These are phyloP conservation scores for Chlorella variabilis DNA, from an alignment of 163 green algal species.

Conservation along the genomic window DNA sequence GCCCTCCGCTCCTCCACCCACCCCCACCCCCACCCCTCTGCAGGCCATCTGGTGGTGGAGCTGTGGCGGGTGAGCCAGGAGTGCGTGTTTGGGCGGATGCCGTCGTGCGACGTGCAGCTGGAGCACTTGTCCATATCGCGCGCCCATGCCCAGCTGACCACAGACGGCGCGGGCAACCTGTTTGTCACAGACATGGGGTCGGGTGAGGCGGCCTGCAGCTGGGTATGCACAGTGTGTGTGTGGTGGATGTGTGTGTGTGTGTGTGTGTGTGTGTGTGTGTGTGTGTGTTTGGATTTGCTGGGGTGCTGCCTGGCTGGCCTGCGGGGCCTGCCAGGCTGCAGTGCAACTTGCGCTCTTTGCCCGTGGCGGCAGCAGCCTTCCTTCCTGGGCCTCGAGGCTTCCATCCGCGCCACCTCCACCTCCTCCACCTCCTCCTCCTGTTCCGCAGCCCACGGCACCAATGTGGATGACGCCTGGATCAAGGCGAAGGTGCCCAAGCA, in stretches of 20 bases:
- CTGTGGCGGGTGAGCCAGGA: conserved; percentile 60
- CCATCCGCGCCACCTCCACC: not conserved
- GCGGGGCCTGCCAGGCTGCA: too few species aligned
- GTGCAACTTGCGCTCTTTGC: too few species aligned
- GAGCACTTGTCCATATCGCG: conserved; percentile 72
- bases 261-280: not conserved
- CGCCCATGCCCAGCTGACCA: conserved; percentile 68
- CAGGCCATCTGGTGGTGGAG: conserved; percentile 58
- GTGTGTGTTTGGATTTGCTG: too few species aligned
- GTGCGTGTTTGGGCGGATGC: conserved; percentile 59
- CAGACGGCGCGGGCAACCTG: conserved; percentile 55
- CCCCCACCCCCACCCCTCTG: not conserved
- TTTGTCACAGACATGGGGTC: conserved; percentile 72
- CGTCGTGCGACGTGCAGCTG: conserved; percentile 61
- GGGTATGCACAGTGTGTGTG: not conserved
- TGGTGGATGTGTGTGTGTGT: not conserved
- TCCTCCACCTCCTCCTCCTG: too few species aligned
- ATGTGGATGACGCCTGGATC: conserved; percentile 76
- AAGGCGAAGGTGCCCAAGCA: conserved; percentile 59
- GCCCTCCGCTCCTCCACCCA: not conserved
- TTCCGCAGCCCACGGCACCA: conserved; percentile 70
- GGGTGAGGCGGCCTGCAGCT: conserved; percentile 29
- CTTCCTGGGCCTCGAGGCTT: too few species aligned
- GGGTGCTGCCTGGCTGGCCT: too few species aligned
- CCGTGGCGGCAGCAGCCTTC: too few species aligned